Conservation (phyloP, 2,329 filamentous ascomycete genomes). For the Helicocarpus griseus region DNA sequence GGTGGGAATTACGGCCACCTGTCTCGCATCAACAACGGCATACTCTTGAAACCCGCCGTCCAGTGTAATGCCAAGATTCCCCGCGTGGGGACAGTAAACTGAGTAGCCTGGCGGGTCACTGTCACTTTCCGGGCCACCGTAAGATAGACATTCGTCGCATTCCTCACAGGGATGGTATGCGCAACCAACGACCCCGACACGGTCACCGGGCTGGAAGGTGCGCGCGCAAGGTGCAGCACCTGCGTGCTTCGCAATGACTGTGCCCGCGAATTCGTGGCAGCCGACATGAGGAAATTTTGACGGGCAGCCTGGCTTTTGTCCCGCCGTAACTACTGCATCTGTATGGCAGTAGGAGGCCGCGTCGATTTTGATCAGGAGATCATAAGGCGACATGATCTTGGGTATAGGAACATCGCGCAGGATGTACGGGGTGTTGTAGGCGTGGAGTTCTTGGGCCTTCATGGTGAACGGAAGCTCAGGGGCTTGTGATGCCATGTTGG, state of each 20-base stretch:
- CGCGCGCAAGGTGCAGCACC: not conserved
- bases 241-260: constrained; percentile 24
- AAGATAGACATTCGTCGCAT: not conserved
- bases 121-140: not conserved
- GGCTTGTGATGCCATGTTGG: not conserved
- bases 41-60: constrained; percentile 18
- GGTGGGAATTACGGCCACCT: constrained; percentile 18
- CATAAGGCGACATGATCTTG: constrained; percentile 34
- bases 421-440: constrained; percentile 15
- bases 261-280: constrained; percentile 39
- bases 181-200: not conserved
- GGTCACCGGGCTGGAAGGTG: not conserved
- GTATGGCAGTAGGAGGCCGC: constrained; percentile 42
- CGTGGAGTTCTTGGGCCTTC: constrained; percentile 15
- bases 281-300: constrained; percentile 35
- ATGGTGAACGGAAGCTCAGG: constrained; percentile 12
- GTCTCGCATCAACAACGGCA: constrained; percentile 16
- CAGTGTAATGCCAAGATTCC: constrained; percentile 7
- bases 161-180: not conserved
- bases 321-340: constrained; percentile 28
- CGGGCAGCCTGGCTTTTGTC: constrained; percentile 26
- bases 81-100: not conserved
- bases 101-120: not conserved
- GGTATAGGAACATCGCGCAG: constrained; percentile 18
- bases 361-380: constrained; percentile 38